Evolutionary conservation across 352 stramenopile genomes (phyloP).

Genomic region (Stephanocyclus meneghinianus): DNA sequence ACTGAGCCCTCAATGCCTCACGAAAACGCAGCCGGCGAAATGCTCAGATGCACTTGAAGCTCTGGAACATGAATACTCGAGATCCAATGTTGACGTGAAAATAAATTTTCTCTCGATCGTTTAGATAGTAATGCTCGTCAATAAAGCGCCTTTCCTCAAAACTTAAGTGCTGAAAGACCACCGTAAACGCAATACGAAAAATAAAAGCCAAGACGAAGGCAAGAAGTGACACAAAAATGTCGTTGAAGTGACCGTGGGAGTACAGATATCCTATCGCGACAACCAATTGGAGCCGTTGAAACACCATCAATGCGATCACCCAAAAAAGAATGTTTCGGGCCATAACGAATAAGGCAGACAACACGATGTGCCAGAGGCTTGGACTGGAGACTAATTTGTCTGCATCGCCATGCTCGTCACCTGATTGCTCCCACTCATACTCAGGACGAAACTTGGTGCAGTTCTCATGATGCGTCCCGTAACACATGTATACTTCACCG

Average conservation of each 20-base stretch:
- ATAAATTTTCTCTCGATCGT: background rate
- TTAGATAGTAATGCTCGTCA: background rate
- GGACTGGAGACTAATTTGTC: background rate
- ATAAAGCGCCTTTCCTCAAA: background rate
- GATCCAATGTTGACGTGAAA: too few species aligned
- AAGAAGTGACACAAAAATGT: background rate
- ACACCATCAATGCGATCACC: background rate
- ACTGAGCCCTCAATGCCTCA: too few species aligned
- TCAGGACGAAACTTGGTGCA: slow-evolving; percentile 2
- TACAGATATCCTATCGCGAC: background rate
- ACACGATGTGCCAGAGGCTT: background rate
- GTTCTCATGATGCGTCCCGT: background rate
- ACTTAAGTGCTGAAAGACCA: background rate
- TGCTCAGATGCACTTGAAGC: too few species aligned
- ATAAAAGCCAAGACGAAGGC: background rate
- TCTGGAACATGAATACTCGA: too few species aligned
- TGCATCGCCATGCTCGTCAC: background rate
- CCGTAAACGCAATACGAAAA: background rate
- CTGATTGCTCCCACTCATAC: background rate
- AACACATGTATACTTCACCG: background rate
- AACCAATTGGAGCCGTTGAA: background rate
- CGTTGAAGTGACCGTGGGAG: background rate
- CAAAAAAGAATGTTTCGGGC: background rate
- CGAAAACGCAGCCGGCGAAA: too few species aligned
- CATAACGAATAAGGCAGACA: background rate